Evolutionary conservation across 2,329 filamentous ascomycete species (phyloP).

Genomic region (Fusarium sp.): DNA sequence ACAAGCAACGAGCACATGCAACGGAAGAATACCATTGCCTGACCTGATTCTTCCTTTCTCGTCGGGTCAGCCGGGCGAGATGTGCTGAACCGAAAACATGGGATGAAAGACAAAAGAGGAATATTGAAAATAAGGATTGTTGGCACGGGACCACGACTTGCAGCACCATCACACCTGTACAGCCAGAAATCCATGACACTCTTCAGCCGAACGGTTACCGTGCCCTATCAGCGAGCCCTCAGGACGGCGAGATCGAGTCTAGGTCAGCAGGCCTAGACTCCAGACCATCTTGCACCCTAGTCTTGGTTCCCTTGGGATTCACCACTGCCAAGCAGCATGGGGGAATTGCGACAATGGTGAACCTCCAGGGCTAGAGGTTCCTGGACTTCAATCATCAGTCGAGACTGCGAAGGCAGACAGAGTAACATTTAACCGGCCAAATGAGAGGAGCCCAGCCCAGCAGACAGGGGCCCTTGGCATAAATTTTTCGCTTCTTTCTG

Average conservation of each 20-base stretch:
- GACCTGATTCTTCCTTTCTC: slow-evolving; percentile 23
- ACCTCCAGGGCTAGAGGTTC: not conserved
- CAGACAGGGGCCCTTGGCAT: slow-evolving; percentile 14
- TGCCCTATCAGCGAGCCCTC: slow-evolving; percentile 17
- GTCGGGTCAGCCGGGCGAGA: slow-evolving; percentile 20
- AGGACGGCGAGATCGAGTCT: slow-evolving; percentile 16
- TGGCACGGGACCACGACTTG: slow-evolving; percentile 27
- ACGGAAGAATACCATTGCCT: slow-evolving; percentile 5
- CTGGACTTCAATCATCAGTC: slow-evolving; percentile 15
- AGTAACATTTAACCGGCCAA: slow-evolving; percentile 38
- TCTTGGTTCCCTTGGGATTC: slow-evolving; percentile 14
- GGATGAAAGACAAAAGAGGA: slow-evolving; percentile 4
- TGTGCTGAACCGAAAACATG: slow-evolving; percentile 1
- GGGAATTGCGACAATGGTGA: slow-evolving; percentile 8
- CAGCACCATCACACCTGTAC: slow-evolving; percentile 27
- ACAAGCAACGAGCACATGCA: not conserved
- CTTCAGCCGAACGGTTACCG: not conserved
- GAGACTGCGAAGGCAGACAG: slow-evolving; percentile 9
- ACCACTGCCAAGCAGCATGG: slow-evolving; percentile 8
- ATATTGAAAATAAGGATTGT: slow-evolving; percentile 19
- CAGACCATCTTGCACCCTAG: slow-evolving; percentile 19
- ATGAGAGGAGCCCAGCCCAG: slow-evolving; percentile 14
- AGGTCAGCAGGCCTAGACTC: slow-evolving; percentile 18
- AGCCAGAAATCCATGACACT: slow-evolving; percentile 4
- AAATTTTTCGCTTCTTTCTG: slow-evolving; percentile 9